Percentiles rank a stretch among this genome's conserved stretches.
phyloP scores from a whole-genome alignment of 257 asterid species.

The Jasminum sambac region DNA sequence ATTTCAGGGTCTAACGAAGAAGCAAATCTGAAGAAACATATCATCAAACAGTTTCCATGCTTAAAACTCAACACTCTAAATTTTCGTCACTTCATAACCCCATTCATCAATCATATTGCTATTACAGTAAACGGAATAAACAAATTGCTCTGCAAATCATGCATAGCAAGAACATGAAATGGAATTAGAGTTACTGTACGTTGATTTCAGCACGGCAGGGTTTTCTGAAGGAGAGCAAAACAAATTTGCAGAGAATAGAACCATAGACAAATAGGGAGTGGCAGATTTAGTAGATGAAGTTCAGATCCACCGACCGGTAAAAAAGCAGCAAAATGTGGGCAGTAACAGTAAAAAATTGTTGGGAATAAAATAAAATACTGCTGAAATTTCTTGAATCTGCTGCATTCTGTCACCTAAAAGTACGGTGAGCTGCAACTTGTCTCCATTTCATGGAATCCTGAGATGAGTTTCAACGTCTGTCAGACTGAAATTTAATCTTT shows the following conservation, averaged over 20 bases:
- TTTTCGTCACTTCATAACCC: background rate
- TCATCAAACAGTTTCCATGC: conserved; percentile 7
- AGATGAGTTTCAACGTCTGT: conserved; percentile 49
- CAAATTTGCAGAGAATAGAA: conserved; percentile 42
- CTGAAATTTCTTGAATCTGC: conserved; percentile 32
- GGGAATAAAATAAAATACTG: conserved; percentile 31
- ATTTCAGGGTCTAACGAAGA: conserved; percentile 3
- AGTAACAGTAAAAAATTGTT: conserved; percentile 23
- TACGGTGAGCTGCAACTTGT: conserved; percentile 33
- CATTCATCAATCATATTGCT: background rate
- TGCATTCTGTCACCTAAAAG: conserved; percentile 39
- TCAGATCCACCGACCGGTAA: conserved; percentile 56
- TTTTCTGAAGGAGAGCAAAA: conserved; percentile 16
- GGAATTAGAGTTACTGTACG: conserved; percentile 13
- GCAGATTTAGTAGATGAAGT: conserved; percentile 38
- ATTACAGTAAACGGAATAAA: conserved; percentile 1
- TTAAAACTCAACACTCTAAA: background rate
- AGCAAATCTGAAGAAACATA: background rate
- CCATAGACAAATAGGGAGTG: conserved; percentile 33
- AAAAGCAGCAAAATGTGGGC: conserved; percentile 21
- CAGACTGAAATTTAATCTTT: conserved; percentile 11
- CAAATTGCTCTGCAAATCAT: background rate
- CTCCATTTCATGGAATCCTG: conserved; percentile 43
- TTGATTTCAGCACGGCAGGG: conserved; percentile 11
- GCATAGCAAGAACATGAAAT: background rate